These are phyloP conservation scores for Cercospora beticola DNA, from an alignment of 2,329 filamentous ascomycete species.

Conservation along the genomic window DNA sequence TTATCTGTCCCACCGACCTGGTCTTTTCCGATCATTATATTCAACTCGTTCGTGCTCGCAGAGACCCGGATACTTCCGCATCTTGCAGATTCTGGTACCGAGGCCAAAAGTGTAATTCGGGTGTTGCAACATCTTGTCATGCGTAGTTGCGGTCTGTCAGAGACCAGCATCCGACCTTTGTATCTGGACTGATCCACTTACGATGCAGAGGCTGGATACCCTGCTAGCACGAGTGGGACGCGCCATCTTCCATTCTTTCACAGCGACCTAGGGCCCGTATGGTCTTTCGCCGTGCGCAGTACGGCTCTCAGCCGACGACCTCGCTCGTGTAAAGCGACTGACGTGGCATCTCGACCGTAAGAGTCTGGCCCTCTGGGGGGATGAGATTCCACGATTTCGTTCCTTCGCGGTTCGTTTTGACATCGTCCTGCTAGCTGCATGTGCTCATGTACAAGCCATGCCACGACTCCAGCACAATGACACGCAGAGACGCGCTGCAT, in stretches of 20 bases:
- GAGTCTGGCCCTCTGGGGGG: neutral
- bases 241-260: neutral
- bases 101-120: neutral
- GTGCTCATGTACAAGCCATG: neutral
- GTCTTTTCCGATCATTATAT: neutral
- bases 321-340: neutral
- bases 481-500: neutral
- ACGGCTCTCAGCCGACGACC: neutral
- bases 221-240: neutral
- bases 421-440: neutral
- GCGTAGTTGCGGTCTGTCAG: neutral
- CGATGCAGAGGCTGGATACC: neutral
- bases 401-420: neutral
- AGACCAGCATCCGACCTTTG: neutral
- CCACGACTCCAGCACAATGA: neutral
- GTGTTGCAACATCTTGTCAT: neutral
- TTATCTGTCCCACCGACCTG: neutral
- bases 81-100: neutral
- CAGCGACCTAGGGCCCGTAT: neutral
- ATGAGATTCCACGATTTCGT: neutral
- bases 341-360: neutral
- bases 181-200: neutral
- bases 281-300: neutral
- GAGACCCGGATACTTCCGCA: neutral
- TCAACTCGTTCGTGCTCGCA: neutral